Evolutionary conservation across 176 grass and related monocot species (phyloP).

Genomic region (Poa annua): DNA sequence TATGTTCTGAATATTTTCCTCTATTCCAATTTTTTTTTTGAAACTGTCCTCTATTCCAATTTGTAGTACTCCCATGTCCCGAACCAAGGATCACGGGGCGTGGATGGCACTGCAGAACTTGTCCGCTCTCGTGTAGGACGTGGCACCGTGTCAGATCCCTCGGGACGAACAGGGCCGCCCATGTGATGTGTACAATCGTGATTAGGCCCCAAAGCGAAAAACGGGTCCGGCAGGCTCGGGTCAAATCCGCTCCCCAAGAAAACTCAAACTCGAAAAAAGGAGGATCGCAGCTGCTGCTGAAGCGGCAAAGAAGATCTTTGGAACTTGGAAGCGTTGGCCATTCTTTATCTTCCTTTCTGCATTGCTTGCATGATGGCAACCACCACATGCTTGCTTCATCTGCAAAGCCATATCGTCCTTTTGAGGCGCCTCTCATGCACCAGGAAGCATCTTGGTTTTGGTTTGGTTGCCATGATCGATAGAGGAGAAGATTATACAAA

Average conservation of each 20-base stretch:
- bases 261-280: background rate
- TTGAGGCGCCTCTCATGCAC: slow-evolving; percentile 1
- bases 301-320: slow-evolving; percentile 23
- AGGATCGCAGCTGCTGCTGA: background rate
- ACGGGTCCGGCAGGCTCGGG: background rate
- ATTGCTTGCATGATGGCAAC: slow-evolving; percentile 15
- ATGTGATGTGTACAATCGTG: background rate
- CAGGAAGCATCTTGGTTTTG: slow-evolving; percentile 15
- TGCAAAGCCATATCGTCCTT: slow-evolving; percentile 34
- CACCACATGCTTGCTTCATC: slow-evolving; percentile 26
- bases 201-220: slow-evolving; percentile 5
- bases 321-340: slow-evolving; percentile 28
- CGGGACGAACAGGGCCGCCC: slow-evolving; percentile 28
- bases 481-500: slow-evolving; percentile 1
- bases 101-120: background rate
- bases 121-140: slow-evolving; percentile 4
- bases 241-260: slow-evolving; percentile 29
- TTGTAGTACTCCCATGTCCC: background rate
- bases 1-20: too few species aligned
- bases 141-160: slow-evolving; percentile 15
- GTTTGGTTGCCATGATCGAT: slow-evolving; percentile 22
- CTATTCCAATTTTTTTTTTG: background rate
- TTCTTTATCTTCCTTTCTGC: background rate
- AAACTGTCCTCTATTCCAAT: background rate
- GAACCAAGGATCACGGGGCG: background rate